These are phyloP conservation scores for Diaporthe sp. DNA, from an alignment of 2,329 filamentous ascomycete genomes.

Conservation along the genomic window DNA sequence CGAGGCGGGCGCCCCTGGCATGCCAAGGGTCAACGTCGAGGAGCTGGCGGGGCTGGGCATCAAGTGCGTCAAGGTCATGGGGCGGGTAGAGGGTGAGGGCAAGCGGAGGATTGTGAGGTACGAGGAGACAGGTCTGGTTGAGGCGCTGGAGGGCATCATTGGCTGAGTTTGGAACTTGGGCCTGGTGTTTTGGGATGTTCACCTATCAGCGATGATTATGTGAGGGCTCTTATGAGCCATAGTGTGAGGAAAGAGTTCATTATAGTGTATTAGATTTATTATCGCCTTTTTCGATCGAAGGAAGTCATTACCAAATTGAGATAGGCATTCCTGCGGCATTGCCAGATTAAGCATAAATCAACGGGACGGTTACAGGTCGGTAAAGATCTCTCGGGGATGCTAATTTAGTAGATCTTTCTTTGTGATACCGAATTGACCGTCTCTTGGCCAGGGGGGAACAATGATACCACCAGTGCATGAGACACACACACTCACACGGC, in stretches of 20 bases:
- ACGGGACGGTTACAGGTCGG: neutral
- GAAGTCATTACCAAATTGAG: neutral
- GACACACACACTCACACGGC: neutral
- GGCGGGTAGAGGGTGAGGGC: conserved; percentile 67
- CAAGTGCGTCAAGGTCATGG: conserved; percentile 82
- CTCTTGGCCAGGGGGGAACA: conserved; percentile 7
- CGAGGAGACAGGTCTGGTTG: conserved; percentile 79
- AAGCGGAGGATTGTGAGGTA: conserved; percentile 72
- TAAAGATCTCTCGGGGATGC: neutral
- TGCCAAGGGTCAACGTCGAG: conserved; percentile 78
- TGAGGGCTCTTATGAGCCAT: neutral
- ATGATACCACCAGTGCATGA: conserved; percentile 12
- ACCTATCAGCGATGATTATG: neutral
- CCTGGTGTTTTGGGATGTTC: neutral
- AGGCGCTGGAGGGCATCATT: conserved; percentile 67
- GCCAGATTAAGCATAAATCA: conserved; percentile 3
- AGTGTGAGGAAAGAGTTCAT: neutral
- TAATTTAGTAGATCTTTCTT: conserved; percentile 1
- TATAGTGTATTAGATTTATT: neutral
- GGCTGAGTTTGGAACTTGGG: neutral
- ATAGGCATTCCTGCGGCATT: neutral
- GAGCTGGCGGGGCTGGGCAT: conserved; percentile 78
- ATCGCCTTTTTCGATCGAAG: neutral
- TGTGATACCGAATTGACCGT: conserved; percentile 12
- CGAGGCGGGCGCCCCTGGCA: conserved; percentile 59